These are phyloP conservation scores for Paratinospora sagittata DNA, from an alignment of 164 flowering plant genomes.

Conservation along the genomic window DNA sequence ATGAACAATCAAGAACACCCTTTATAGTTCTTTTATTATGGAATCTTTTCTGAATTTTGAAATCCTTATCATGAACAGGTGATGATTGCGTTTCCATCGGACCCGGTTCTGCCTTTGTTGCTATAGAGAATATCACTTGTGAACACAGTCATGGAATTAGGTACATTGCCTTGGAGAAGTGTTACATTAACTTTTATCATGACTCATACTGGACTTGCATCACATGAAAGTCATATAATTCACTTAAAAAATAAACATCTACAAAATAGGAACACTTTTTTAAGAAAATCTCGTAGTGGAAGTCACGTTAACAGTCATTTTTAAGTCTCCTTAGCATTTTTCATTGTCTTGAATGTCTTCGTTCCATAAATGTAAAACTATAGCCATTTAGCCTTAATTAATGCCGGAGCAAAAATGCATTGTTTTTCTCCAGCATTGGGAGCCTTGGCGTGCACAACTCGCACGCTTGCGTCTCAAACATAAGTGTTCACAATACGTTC, in stretches of 20 bases:
- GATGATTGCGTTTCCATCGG: conserved; percentile 77
- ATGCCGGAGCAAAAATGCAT: too few relatives aligned
- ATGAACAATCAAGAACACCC: background rate
- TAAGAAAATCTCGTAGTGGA: too few relatives aligned
- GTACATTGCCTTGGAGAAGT: conserved; percentile 19
- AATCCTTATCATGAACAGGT: conserved; percentile 29
- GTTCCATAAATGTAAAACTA: too few relatives aligned
- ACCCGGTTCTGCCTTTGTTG: conserved; percentile 45
- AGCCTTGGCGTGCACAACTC: conserved; percentile 57
- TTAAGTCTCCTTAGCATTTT: too few relatives aligned
- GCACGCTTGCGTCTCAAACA: conserved; percentile 56
- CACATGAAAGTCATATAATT: too few relatives aligned
- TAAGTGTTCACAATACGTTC: conserved; percentile 38
- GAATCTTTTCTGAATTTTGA: background rate
- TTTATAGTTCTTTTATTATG: background rate
- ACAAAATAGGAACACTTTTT: background rate
- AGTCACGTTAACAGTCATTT: background rate
- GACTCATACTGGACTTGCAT: too few relatives aligned
- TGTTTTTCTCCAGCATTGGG: conserved; percentile 42
- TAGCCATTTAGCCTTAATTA: too few relatives aligned
- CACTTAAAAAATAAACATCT: too few relatives aligned
- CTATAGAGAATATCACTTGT: conserved; percentile 58
- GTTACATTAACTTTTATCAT: background rate
- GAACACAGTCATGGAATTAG: conserved; percentile 74
- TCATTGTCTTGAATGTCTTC: too few relatives aligned